phyloP scores from a whole-genome alignment of 306 rosid genomes.

The Gynostemma pentaphyllum region DNA sequence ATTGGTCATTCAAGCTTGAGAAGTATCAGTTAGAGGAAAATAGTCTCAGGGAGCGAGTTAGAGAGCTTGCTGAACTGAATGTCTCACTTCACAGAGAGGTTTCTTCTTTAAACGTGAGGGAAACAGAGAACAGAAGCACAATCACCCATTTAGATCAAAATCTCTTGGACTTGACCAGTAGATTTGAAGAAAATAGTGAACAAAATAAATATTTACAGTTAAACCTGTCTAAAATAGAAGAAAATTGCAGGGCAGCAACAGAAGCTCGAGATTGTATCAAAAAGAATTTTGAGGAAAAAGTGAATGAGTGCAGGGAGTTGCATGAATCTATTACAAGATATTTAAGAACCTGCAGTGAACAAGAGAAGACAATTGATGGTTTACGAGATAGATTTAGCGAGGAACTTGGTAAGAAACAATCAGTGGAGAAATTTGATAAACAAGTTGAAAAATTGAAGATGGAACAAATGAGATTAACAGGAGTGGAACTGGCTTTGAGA shows the following conservation, averaged over 20 bases:
- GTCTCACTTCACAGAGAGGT: constrained; percentile 91
- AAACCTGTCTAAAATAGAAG: constrained; percentile 49
- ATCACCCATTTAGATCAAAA: constrained; percentile 48
- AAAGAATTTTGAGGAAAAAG: constrained; percentile 62
- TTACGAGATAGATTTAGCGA: constrained; percentile 46
- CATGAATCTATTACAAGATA: constrained; percentile 63
- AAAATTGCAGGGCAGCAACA: constrained; percentile 39
- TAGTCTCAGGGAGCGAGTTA: constrained; percentile 84
- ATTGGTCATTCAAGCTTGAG: constrained; percentile 89
- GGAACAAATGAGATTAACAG: constrained; percentile 78
- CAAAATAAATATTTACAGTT: constrained; percentile 46
- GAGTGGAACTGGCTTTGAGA: constrained; percentile 66
- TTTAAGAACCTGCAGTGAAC: constrained; percentile 73
- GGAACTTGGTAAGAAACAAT: constrained; percentile 31
- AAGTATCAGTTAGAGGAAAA: constrained; percentile 79
- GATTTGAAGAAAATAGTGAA: constrained; percentile 37
- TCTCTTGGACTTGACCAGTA: constrained; percentile 38
- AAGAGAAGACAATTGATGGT: constrained; percentile 75
- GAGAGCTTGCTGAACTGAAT: constrained; percentile 98
- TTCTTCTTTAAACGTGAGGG: constrained; percentile 56
- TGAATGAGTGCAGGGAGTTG: constrained; percentile 74
- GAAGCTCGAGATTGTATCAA: constrained; percentile 44
- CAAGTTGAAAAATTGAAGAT: constrained; percentile 45
- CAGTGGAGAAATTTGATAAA: constrained; percentile 46
- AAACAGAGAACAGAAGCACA: constrained; percentile 42